Evolutionary conservation across 805 yeast species (phyloP).

Genomic region (Lipomyces kockii): DNA sequence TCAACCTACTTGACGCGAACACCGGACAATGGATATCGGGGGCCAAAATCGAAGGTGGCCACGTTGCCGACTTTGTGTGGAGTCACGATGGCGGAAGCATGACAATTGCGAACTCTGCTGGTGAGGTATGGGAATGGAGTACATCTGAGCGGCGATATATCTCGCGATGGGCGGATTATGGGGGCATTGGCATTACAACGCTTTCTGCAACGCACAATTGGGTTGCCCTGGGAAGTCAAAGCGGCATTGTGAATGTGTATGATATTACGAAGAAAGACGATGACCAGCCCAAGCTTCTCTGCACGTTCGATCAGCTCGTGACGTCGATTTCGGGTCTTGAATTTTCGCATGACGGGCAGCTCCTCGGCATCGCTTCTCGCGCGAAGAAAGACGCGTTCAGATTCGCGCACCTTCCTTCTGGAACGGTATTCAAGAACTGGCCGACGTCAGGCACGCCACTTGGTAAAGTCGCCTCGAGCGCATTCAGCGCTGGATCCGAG

Average conservation of each 20-base stretch:
- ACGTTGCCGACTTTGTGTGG: slow-evolving; percentile 80
- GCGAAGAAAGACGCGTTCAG: slow-evolving; percentile 84
- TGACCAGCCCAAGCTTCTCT: slow-evolving; percentile 58
- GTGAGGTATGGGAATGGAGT: slow-evolving; percentile 90
- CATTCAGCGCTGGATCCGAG: slow-evolving; percentile 80
- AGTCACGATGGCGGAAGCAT: slow-evolving; percentile 52
- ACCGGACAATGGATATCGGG: slow-evolving; percentile 89
- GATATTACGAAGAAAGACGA: slow-evolving; percentile 50
- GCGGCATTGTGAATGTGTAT: slow-evolving; percentile 88
- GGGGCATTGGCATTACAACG: slow-evolving; percentile 82
- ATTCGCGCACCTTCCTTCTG: slow-evolving; percentile 84
- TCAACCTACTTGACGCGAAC: slow-evolving; percentile 73
- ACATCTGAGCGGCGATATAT: slow-evolving; percentile 55
- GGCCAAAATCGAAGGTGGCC: slow-evolving; percentile 82
- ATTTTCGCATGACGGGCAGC: slow-evolving; percentile 87
- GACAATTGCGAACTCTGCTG: slow-evolving; percentile 70
- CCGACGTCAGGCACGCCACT: slow-evolving; percentile 96
- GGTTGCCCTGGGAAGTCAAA: slow-evolving; percentile 86
- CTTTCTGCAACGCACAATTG: slow-evolving; percentile 71
- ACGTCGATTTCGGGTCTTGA: slow-evolving; percentile 74
- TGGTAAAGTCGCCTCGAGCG: slow-evolving; percentile 84
- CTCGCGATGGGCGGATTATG: slow-evolving; percentile 81
- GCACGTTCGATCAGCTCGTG: slow-evolving; percentile 74
- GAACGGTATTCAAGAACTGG: slow-evolving; percentile 90
- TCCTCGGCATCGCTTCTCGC: slow-evolving; percentile 82